Evolutionary conservation across 805 yeast species (phyloP), one percentile per base, ranked within the genome.

Genomic region (Dipodascus albidus): DNA sequence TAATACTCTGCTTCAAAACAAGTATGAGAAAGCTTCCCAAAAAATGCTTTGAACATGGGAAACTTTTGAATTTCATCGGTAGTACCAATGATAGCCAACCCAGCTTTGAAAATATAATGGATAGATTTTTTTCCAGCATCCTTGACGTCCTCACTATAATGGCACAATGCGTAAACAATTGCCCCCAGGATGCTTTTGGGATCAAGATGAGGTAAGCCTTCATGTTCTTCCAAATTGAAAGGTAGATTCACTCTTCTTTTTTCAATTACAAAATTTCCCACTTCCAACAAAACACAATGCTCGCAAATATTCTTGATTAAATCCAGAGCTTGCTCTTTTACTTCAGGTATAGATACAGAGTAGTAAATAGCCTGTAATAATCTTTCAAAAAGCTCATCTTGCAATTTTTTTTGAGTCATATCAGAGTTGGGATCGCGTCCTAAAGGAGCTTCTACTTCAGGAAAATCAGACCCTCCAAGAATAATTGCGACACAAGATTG

Each of bases 1-100:
- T 85, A 87, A 68, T 86, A 91, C 35, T 81, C 83, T 66, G 87
- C 96, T 57, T 87, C 95, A 64, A 86, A 93, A 69, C 98, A 90
- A 48, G 87, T 79, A 63, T 95, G 99, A 48, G 93, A 82, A 62
- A 95, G 85, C 52, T 83, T 83, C 51, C 87, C 83, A 59, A 87
- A 82, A 73, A 91, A 72, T 3, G 83, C 76, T 55, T 93, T 78
- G 58, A 89, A 77, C 38, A 89, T 75, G 1, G 96, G 87, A 53
- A 87, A 85, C 52, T 80, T 77, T 55, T 84, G 74, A 1, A 87
- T 83, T 49, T 80, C 77, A 19, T 81, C 85, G 1, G 74, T 74
- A 0, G 76, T 69, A 0, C 91, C 95, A 68, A 88, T 87, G 0
- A 93, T 66, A 0, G 77, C 65, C 1, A 76, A 75, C 14, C 95